Percentiles rank a stretch among this genome's conserved stretches.
Conservation (phyloP, 495 filamentous ascomycete species). For the Talaromyces proteolyticus region DNA sequence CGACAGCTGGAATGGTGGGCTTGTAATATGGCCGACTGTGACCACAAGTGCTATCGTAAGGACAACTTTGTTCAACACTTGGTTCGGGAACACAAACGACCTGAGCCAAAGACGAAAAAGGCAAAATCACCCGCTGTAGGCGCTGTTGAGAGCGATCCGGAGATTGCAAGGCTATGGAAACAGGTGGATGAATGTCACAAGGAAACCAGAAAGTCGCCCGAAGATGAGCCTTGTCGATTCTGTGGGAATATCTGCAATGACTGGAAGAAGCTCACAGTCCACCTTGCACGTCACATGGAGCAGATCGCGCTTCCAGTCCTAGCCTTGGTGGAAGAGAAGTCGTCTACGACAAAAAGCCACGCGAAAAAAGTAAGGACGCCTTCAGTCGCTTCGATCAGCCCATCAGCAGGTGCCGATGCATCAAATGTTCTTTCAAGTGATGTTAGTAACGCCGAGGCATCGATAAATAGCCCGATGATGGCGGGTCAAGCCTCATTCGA, state of each 20-base stretch:
- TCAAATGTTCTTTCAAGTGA: not conserved
- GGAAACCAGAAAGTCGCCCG: constrained; percentile 57
- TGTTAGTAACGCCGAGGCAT: not conserved
- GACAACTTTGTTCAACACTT: constrained; percentile 96
- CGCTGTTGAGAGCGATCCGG: constrained; percentile 43
- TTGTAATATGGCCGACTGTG: constrained; percentile 75
- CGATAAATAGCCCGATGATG: not conserved
- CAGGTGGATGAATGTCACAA: constrained; percentile 76
- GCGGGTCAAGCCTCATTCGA: not conserved
- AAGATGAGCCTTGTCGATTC: constrained; percentile 85
- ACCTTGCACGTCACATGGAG: constrained; percentile 97
- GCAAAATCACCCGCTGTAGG: constrained; percentile 28
- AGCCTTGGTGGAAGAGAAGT: constrained; percentile 52
- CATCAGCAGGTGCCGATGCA: not conserved
- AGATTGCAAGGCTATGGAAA: constrained; percentile 58
- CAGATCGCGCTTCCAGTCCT: constrained; percentile 84
- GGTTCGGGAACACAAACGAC: constrained; percentile 85
- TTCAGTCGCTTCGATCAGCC: constrained; percentile 1
- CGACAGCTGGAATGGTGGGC: constrained; percentile 91
- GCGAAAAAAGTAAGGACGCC: not conserved
- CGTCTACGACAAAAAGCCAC: constrained; percentile 10
- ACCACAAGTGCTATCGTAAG: constrained; percentile 80
- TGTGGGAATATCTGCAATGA: constrained; percentile 75
- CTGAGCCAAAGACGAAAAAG: constrained; percentile 61
- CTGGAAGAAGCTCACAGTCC: constrained; percentile 93